Evolutionary conservation across 2,329 filamentous ascomycete genomes (phyloP), one percentile per base, ranked within the genome.

Genomic region (Penicillium oxalicum): DNA sequence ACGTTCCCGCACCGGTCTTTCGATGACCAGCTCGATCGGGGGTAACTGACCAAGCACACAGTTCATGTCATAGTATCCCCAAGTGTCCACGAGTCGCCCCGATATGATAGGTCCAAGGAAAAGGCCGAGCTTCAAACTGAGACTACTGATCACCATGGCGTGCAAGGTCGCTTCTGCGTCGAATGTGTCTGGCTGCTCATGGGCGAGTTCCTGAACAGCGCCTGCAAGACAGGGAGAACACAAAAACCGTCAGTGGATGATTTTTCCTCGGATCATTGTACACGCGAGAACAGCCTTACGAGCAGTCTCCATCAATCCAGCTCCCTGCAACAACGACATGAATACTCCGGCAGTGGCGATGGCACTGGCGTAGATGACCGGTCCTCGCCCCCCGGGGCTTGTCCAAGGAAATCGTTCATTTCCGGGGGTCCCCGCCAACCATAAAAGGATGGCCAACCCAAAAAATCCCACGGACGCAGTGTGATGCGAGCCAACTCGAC

Each of bases 281-380:
- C 24, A 18, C 7, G 9, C 9, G 13, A 6, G 9, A 2, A 5
- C 8, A 25, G 9, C 52, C 63, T 52, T 54, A 67, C 65, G 42
- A 12, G 60, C 63, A 29, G 61, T 59, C 46, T 67, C 65, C 18
- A 65, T 55, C 8, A 55, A 58, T 3, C 60, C 63, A 13, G 60
- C 55, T 1, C 63, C 63, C 39, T 63, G 61, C 26, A 63, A 47
- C 9, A 65, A 40, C 39, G 55, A 59, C 2, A 56, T 61, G 5
- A 57, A 48, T 9, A 59, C 41, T 1, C 64, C 63, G n/a, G 58
- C 53, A 3, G 49, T 41, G 1, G 54, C 45, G 6, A 64, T 35
- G 4, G 53, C 46, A 4, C 48, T 40, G 0, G 51, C 50, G 33
- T 64, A 68, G 13, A 65, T 54, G 6, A 59, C 40, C 12, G 54